A percentile compares a stretch with the other conserved stretches of the same genome.
These are phyloP conservation scores for Fusarium palustre DNA, from an alignment of 2,329 filamentous ascomycete genomes.

Conservation along the genomic window DNA sequence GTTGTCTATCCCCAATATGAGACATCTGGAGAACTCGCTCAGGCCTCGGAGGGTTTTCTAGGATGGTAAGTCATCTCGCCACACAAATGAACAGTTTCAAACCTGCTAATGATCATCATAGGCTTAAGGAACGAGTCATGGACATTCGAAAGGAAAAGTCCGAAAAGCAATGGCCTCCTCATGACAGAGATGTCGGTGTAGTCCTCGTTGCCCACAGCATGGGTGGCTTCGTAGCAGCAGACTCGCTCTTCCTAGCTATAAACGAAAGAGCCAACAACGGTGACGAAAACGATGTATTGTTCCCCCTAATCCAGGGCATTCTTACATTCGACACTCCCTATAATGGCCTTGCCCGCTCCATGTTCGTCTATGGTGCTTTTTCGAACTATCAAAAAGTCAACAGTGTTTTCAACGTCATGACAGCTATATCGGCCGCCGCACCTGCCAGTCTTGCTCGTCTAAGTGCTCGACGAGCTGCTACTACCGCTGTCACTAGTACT, in stretches of 20 bases:
- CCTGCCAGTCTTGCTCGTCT: conserved; percentile 57
- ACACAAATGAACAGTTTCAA: neutral
- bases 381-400: conserved; percentile 69
- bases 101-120: conserved; percentile 47
- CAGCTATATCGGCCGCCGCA: conserved; percentile 62
- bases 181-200: conserved; percentile 83
- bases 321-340: conserved; percentile 89
- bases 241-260: conserved; percentile 78
- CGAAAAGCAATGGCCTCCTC: conserved; percentile 78
- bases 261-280: conserved; percentile 67
- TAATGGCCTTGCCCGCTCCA: conserved; percentile 70
- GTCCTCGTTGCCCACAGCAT: conserved; percentile 86
- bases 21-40: conserved; percentile 73
- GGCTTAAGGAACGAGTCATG: conserved; percentile 84
- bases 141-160: conserved; percentile 78
- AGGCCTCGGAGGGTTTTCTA: conserved; percentile 60
- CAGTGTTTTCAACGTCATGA: conserved; percentile 68
- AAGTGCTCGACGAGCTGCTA: conserved; percentile 35
- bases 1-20: conserved; percentile 79
- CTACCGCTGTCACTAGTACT: conserved; percentile 39
- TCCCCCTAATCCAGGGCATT: conserved; percentile 83
- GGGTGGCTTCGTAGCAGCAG: conserved; percentile 87
- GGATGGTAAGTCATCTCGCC: conserved; percentile 55
- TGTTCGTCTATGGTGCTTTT: conserved; percentile 71
- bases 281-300: conserved; percentile 64